Conservation (phyloP, 768 basidiomycete species). For the Suillus ampliporus region DNA sequence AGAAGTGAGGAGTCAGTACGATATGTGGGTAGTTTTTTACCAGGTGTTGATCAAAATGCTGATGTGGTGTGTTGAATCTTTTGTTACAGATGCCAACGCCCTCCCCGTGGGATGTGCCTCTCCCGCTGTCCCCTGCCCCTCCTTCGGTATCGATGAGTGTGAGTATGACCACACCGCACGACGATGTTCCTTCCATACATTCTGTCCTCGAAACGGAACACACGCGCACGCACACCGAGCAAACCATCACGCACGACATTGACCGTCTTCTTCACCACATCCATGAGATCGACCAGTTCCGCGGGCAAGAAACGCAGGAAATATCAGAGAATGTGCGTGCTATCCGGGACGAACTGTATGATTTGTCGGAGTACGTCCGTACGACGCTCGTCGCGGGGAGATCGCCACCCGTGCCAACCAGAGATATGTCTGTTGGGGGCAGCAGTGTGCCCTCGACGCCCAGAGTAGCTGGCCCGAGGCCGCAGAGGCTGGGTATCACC, state of each 20-base stretch:
- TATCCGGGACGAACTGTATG: constrained; percentile 70
- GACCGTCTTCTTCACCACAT: constrained; percentile 56
- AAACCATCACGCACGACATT: constrained; percentile 57
- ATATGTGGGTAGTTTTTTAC: constrained; percentile 40
- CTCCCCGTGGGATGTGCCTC: constrained; percentile 39
- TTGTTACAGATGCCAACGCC: constrained; percentile 26
- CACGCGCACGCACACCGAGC: constrained; percentile 44
- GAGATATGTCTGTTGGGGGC: constrained; percentile 53
- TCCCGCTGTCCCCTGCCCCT: constrained; percentile 37
- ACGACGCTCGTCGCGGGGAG: constrained; percentile 37
- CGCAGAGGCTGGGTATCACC: constrained; percentile 24
- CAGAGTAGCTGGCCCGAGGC: constrained; percentile 30
- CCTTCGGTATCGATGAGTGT: constrained; percentile 51
- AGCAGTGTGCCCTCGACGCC: constrained; percentile 45
- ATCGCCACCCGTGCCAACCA: constrained; percentile 24
- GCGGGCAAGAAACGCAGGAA: constrained; percentile 68
- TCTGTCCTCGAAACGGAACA: constrained; percentile 50
- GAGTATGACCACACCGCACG: constrained; percentile 55
- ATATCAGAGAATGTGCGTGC: constrained; percentile 70
- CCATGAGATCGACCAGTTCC: constrained; percentile 66
- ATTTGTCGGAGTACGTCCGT: constrained; percentile 63
- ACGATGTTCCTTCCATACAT: constrained; percentile 53
- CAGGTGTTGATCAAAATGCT: neutral
- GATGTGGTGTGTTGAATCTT: constrained; percentile 27
- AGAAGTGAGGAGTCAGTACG: constrained; percentile 31